Evolutionary conservation across 2,329 filamentous ascomycete genomes (phyloP).

Genomic region (Penicillium sp.): DNA sequence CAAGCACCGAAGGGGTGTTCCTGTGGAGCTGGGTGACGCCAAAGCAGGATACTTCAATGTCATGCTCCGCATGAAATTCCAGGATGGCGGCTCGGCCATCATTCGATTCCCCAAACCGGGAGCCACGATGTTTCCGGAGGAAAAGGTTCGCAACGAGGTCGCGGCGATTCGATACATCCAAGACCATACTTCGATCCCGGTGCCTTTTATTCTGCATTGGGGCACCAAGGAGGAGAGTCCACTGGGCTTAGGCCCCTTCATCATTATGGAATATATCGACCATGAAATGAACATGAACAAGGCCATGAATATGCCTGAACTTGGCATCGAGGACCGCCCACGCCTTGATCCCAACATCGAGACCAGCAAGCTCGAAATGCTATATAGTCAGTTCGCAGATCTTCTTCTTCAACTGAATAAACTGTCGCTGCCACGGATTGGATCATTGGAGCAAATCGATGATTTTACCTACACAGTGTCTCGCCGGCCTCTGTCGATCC

Average conservation of each 20-base stretch:
- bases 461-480: constrained; percentile 25
- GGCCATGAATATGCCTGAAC: constrained; percentile 15
- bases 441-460: constrained; percentile 33
- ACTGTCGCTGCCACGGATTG: constrained; percentile 40
- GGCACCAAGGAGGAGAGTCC: constrained; percentile 16
- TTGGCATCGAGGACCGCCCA: constrained; percentile 11
- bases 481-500: constrained; percentile 41
- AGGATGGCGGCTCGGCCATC: constrained; percentile 13
- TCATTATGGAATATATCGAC: constrained; percentile 36
- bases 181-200: constrained; percentile 18
- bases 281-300: constrained; percentile 15
- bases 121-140: constrained; percentile 25
- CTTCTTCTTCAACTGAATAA: constrained; percentile 42
- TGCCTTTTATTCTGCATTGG: constrained; percentile 17
- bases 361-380: constrained; percentile 4
- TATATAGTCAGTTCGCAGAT: constrained; percentile 43
- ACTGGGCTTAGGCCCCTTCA: constrained; percentile 32
- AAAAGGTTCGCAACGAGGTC: constrained; percentile 34
- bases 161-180: constrained; percentile 19
- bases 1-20: neutral
- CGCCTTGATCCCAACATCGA: constrained; percentile 13
- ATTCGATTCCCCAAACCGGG: constrained; percentile 23
- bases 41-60: constrained; percentile 17
- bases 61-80: constrained; percentile 21
- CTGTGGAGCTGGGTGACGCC: neutral